Percentiles rank a stretch among this genome's conserved stretches.
These are phyloP conservation scores for Trichoderma cornu-damae DNA, from an alignment of 2,329 filamentous ascomycete genomes.

Conservation along the genomic window DNA sequence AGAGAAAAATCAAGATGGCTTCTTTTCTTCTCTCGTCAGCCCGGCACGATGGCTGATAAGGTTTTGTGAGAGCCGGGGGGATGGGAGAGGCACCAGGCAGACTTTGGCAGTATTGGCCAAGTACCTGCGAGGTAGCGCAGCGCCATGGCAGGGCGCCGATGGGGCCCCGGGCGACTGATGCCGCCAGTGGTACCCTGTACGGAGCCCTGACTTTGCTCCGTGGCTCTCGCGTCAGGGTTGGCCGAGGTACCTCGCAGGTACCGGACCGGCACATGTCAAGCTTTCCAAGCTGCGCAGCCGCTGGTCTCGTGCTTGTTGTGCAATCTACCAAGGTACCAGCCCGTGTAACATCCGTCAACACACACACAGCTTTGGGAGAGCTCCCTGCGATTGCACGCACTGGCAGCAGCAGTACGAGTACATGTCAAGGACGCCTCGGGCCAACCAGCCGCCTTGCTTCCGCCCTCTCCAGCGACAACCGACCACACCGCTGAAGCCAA, in stretches of 20 bases:
- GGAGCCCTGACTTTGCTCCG: too few relatives aligned
- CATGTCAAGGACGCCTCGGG: too few relatives aligned
- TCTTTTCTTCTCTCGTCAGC: background rate
- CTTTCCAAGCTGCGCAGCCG: background rate
- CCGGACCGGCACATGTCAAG: background rate
- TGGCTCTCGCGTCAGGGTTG: too few relatives aligned
- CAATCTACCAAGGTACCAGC: too few relatives aligned
- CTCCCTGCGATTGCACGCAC: too few relatives aligned
- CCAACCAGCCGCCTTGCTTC: too few relatives aligned
- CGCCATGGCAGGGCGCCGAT: background rate
- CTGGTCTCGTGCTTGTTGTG: conserved; percentile 4
- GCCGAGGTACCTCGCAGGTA: background rate
- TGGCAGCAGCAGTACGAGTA: too few relatives aligned
- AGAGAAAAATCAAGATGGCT: too few relatives aligned
- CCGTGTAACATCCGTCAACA: too few relatives aligned
- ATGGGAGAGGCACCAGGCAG: conserved; percentile 7
- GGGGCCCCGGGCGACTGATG: background rate
- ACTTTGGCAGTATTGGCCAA: background rate
- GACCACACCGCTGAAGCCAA: conserved; percentile 15
- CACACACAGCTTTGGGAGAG: too few relatives aligned
- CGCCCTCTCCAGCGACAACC: background rate
- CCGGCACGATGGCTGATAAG: conserved; percentile 4
- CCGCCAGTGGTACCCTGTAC: background rate
- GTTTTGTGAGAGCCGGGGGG: conserved; percentile 9
- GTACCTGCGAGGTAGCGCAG: background rate